Percentiles rank a stretch among this genome's conserved stretches.
Conservation (phyloP, 768 basidiomycete genomes). For the Kwoniella sp. region DNA sequence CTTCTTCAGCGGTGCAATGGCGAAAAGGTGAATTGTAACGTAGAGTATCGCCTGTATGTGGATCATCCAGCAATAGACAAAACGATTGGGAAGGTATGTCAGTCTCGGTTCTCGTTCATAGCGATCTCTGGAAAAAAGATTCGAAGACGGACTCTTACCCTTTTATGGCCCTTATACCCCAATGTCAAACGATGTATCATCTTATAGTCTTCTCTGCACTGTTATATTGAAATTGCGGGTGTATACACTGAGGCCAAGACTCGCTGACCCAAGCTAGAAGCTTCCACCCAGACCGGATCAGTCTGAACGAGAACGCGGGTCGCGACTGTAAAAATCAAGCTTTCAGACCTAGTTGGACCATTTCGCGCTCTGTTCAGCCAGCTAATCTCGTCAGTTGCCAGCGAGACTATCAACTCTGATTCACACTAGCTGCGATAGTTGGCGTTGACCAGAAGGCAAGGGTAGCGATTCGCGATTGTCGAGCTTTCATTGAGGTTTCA, state of each 20-base stretch:
- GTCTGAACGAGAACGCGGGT: not conserved
- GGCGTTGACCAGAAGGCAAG: not conserved
- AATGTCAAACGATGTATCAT: not conserved
- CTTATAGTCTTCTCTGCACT: not conserved
- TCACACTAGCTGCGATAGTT: no score
- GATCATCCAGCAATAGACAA: not conserved
- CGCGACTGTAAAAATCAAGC: not conserved
- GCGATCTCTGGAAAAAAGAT: not conserved
- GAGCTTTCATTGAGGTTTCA: no score
- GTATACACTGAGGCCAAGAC: no score
- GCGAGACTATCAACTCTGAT: not conserved
- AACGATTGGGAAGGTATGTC: not conserved
- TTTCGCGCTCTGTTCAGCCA: no score
- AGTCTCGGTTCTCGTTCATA: not conserved
- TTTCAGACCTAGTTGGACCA: no score
- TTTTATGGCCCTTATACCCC: not conserved
- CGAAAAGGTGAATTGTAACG: not conserved
- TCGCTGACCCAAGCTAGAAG: no score
- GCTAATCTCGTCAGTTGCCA: not conserved
- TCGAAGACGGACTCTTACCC: not conserved
- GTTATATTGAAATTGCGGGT: not conserved
- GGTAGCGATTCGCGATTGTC: not conserved
- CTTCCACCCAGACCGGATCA: not conserved
- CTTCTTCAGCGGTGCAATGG: not conserved
- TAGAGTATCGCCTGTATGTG: not conserved